Percentiles rank a stretch among this genome's conserved stretches.
Conservation (phyloP, 805 yeast genomes). For the Ogataea neopini region DNA sequence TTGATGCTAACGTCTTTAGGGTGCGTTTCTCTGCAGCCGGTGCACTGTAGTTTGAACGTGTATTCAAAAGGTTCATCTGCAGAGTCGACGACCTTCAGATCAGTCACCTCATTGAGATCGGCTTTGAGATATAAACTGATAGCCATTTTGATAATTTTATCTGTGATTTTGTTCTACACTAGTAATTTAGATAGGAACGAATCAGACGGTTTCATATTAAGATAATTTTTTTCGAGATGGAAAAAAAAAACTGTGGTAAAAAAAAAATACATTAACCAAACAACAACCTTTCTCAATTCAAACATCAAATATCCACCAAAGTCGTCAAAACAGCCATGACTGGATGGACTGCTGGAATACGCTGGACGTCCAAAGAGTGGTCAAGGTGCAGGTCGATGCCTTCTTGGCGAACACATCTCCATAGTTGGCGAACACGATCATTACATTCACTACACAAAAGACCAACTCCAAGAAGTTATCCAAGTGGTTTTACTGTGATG, state of each 20-base stretch:
- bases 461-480: slow-evolving; percentile 10
- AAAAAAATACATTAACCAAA: too few species aligned
- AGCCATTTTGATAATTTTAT: slow-evolving; percentile 22
- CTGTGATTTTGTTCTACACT: neutral
- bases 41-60: slow-evolving; percentile 72
- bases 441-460: slow-evolving; percentile 16
- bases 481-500: slow-evolving; percentile 27
- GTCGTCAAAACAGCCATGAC: neutral
- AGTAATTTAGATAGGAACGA: too few species aligned
- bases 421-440: slow-evolving; percentile 9
- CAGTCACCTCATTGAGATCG: slow-evolving; percentile 38
- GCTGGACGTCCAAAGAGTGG: slow-evolving; percentile 3
- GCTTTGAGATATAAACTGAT: slow-evolving; percentile 37
- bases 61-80: slow-evolving; percentile 67
- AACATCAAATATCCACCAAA: too few species aligned
- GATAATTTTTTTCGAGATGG: slow-evolving; percentile 8
- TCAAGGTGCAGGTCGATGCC: neutral
- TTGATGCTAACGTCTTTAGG: slow-evolving; percentile 70
- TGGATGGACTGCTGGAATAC: slow-evolving; percentile 3
- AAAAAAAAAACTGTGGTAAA: neutral
- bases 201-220: neutral
- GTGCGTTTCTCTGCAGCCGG: slow-evolving; percentile 76
- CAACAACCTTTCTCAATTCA: too few species aligned
- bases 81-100: slow-evolving; percentile 56
- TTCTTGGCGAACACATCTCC: slow-evolving; percentile 3